These are phyloP conservation scores for Plectranthus barbatus DNA, from an alignment of 257 asterid genomes.

Conservation along the genomic window DNA sequence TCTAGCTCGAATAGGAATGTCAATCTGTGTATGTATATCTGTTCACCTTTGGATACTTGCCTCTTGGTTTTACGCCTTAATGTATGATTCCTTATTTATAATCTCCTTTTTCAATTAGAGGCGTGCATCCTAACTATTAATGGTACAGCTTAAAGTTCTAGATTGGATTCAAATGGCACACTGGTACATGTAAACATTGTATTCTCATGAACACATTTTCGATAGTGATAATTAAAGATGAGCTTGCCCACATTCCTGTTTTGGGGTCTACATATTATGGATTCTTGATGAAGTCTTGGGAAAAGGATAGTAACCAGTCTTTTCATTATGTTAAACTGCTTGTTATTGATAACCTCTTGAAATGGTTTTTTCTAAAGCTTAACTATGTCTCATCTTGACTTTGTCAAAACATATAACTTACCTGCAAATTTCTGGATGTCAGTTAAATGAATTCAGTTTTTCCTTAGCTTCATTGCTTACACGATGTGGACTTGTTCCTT, in stretches of 20 bases:
- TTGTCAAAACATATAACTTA: not conserved
- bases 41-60: not conserved
- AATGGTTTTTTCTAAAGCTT: not conserved
- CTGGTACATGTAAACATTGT: too few relatives aligned
- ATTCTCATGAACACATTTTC: too few relatives aligned
- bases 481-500: too few relatives aligned
- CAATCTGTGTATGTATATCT: not conserved
- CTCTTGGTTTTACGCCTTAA: not conserved
- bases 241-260: too few relatives aligned
- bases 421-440: not conserved
- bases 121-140: not conserved
- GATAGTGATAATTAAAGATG: too few relatives aligned
- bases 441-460: not conserved
- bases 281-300: too few relatives aligned
- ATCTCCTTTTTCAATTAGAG: not conserved
- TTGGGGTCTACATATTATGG: too few relatives aligned
- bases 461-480: too few relatives aligned
- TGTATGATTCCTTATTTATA: not conserved
- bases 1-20: not conserved
- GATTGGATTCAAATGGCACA: too few relatives aligned
- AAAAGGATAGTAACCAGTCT: too few relatives aligned
- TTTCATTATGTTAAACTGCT: not conserved
- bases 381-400: not conserved
- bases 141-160: not conserved
- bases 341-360: not conserved